These are phyloP conservation scores for Nymphaea colorata DNA, from an alignment of 164 flowering plant species.

Conservation along the genomic window DNA sequence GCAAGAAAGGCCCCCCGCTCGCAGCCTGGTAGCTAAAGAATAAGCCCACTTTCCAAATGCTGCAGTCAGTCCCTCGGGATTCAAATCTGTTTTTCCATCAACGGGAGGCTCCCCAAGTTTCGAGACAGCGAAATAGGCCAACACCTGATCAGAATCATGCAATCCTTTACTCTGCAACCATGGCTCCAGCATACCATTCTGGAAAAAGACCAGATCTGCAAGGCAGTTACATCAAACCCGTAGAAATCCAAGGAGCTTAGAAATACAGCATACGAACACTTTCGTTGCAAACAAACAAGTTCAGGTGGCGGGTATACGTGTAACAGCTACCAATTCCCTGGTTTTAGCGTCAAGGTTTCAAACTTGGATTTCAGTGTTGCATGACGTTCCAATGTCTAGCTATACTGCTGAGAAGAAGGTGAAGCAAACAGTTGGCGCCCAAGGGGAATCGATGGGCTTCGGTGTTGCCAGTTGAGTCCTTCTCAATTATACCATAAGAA, in stretches of 20 bases:
- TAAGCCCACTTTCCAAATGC: constrained; percentile 98
- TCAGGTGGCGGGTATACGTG: not conserved
- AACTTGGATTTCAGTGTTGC: too few relatives aligned
- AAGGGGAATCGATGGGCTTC: too few relatives aligned
- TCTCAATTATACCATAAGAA: too few relatives aligned
- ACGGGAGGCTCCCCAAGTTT: constrained; percentile 91
- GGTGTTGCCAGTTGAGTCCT: too few relatives aligned
- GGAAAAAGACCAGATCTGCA: constrained; percentile 99
- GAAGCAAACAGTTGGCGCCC: too few relatives aligned
- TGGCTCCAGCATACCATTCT: constrained; percentile 99
- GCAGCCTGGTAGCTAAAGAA: constrained; percentile 66
- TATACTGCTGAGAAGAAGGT: not conserved
- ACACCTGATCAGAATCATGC: constrained; percentile 69
- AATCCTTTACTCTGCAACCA: constrained; percentile 89
- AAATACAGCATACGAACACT: not conserved
- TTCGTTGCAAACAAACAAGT: not conserved
- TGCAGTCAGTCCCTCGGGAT: constrained; percentile 94
- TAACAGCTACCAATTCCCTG: not conserved
- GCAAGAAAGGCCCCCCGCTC: constrained; percentile 86
- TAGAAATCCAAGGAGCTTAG: not conserved
- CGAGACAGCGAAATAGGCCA: constrained; percentile 91
- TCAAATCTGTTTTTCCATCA: constrained; percentile 91
- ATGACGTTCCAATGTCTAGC: not conserved
- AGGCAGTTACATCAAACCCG: constrained; percentile 14
- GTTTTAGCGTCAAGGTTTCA: too few relatives aligned